phyloP scores from a whole-genome alignment of 192 early-diverging fungal species.

The Linnemannia hyalina region DNA sequence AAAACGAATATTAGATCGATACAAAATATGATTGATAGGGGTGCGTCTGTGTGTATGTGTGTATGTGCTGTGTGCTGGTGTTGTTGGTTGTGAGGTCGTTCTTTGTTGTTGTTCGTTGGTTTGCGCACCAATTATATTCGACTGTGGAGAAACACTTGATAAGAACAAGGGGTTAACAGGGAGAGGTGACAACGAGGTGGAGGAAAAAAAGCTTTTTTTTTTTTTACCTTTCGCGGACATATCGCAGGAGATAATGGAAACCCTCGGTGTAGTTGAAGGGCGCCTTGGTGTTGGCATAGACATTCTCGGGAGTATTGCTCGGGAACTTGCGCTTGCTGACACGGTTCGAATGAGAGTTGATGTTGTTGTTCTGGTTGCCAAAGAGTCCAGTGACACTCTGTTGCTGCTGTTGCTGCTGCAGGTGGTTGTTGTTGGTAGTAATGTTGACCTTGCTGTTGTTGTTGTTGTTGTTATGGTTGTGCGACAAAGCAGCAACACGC shows the following conservation, averaged over 20 bases:
- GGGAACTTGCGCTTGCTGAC: constrained; percentile 54
- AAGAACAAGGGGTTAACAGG: neutral
- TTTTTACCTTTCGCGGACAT: constrained; percentile 79
- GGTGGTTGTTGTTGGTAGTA: constrained; percentile 3
- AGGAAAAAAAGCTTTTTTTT: neutral
- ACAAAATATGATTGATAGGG: neutral
- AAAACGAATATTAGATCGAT: neutral
- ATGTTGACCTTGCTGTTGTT: constrained; percentile 5
- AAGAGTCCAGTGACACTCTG: constrained; percentile 3
- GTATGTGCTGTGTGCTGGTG: neutral
- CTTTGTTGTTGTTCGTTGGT: neutral
- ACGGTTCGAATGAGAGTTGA: constrained; percentile 1
- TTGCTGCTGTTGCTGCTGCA: neutral
- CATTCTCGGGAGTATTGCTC: constrained; percentile 70
- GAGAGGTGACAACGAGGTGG: neutral
- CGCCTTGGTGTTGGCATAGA: constrained; percentile 82
- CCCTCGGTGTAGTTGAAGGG: constrained; percentile 95
- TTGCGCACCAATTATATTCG: neutral
- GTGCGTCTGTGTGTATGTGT: neutral
- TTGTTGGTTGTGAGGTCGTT: neutral
- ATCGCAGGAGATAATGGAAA: constrained; percentile 90
- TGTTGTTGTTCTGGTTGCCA: constrained; percentile 16
- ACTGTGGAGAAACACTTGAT: neutral
- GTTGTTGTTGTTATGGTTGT: constrained; percentile 19
- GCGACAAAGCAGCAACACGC: neutral